Evolutionary conservation across 2,329 filamentous ascomycete species (phyloP).

Genomic region (Tetracladium maxilliforme): DNA sequence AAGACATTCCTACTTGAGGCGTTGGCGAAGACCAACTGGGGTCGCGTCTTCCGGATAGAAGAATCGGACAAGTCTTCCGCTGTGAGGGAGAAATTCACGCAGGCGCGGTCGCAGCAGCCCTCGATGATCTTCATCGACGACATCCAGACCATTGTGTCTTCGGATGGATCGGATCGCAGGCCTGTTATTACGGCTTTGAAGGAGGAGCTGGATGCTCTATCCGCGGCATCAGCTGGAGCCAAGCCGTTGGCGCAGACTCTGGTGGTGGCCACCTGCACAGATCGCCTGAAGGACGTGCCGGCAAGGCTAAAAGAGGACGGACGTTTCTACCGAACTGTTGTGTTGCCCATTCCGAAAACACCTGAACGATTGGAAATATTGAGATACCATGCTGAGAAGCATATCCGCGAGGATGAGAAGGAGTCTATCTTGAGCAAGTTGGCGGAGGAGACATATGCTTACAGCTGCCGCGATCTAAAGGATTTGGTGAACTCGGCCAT

Average conservation of each 20-base stretch:
- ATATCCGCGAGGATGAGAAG: conserved; percentile 21
- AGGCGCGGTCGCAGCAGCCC: conserved; percentile 53
- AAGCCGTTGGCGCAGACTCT: too few relatives aligned
- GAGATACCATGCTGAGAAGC: conserved; percentile 29
- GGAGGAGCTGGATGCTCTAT: conserved; percentile 40
- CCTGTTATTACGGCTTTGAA: conserved; percentile 34
- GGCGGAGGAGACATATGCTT: conserved; percentile 71
- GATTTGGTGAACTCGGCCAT: too few relatives aligned
- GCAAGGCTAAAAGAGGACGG: conserved; percentile 46
- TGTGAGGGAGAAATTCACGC: conserved; percentile 54
- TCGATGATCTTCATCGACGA: conserved; percentile 71
- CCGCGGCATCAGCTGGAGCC: too few relatives aligned
- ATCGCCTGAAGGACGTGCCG: conserved; percentile 60
- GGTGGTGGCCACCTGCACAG: conserved; percentile 61
- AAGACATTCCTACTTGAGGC: conserved; percentile 63
- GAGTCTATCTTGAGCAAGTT: conserved; percentile 42
- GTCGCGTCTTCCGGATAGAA: conserved; percentile 47
- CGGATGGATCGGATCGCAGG: conserved; percentile 34
- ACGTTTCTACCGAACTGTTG: conserved; percentile 53
- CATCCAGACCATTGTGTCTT: conserved; percentile 54
- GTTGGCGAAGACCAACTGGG: conserved; percentile 56
- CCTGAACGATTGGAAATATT: conserved; percentile 61
- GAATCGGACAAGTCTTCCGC: conserved; percentile 38
- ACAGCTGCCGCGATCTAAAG: conserved; percentile 66
- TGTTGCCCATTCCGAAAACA: conserved; percentile 64